Evolutionary conservation across 202 grass and related monocot genomes (phyloP), one percentile per base, ranked within the genome.

Genomic region (Schoenoplectus tabernaemontani): DNA sequence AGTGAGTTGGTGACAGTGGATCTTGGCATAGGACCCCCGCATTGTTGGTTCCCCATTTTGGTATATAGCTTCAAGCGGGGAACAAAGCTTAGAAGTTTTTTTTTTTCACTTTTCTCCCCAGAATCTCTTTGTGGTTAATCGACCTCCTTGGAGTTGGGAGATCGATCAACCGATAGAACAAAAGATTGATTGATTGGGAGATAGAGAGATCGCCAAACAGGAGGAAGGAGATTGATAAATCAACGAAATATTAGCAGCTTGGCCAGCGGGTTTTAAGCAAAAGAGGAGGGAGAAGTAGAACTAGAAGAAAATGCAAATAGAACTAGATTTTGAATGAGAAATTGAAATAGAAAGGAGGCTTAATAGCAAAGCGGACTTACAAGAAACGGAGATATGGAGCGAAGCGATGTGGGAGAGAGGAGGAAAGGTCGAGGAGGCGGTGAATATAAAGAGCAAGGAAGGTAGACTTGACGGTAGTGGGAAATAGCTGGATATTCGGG

Each of bases 31-130:
- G 77, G 77, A 32, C 59, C 77, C 57, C 77, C 77, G 43, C 77
- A 80, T 80, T 80, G 77, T 64, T 79, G 77, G 77, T 80, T 80
- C 77, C 77, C 77, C 77, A 80, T 80, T 65, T 48, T 23, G 24
- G 33, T 62, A 64, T 63, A 64, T 58, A 39, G 12, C 13, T 41
- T 48, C 23, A 64, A 64, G 7, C 11, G 2, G 57, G n/a, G 28
- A 48, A 33, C 57, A 8, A 30, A 51, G 8, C 24, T 51, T 13
- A 7, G 7, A 39, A 38, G 34, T 39, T 39, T n/a, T 15, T 47
- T 33, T 24, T 22, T 8, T 19, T n/a, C 56, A 39, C 16, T 38
- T 19, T 67, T 37, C 12, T 51, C 43, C 17, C 4, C 4, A 64
- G 7, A 20, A 36, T 17, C 11, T 22, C 64, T 2, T 19, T 43